These are phyloP conservation scores for Phytophthora parvispora DNA, from an alignment of 352 stramenopile genomes.

Conservation along the genomic window DNA sequence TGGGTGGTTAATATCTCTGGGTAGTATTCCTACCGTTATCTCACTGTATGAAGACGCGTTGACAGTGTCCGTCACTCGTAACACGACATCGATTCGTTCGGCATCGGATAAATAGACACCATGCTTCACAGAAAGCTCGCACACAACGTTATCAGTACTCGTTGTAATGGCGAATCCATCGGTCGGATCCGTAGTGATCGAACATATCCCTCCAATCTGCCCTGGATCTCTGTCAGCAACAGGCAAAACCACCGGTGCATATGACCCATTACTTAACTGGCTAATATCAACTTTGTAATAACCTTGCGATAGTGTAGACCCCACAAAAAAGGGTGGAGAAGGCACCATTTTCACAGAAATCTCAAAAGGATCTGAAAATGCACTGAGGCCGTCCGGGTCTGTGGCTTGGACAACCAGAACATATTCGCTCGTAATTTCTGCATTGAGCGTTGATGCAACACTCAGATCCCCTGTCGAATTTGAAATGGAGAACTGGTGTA, in stretches of 20 bases:
- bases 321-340: slow-evolving; percentile 58
- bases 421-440: slow-evolving; percentile 45
- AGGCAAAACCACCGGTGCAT: slow-evolving; percentile 45
- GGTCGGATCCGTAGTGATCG: slow-evolving; percentile 37
- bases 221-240: slow-evolving; percentile 58
- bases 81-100: slow-evolving; percentile 15
- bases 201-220: slow-evolving; percentile 53
- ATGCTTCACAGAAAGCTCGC: slow-evolving; percentile 23
- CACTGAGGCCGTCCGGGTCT: slow-evolving; percentile 47
- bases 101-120: slow-evolving; percentile 22
- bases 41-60: slow-evolving; percentile 47
- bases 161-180: slow-evolving; percentile 41
- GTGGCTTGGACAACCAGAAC: slow-evolving; percentile 51
- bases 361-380: slow-evolving; percentile 47
- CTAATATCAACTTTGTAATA: slow-evolving; percentile 57
- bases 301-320: slow-evolving; percentile 29
- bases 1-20: slow-evolving; percentile 60
- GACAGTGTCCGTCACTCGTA: slow-evolving; percentile 49
- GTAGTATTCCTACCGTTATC: slow-evolving; percentile 50
- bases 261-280: slow-evolving; percentile 54
- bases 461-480: slow-evolving; percentile 41
- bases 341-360: slow-evolving; percentile 53
- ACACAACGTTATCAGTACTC: slow-evolving; percentile 22
- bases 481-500: slow-evolving; percentile 54
- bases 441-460: slow-evolving; percentile 42